phyloP scores from a whole-genome alignment of 441 rosid genomes.

The Erodium moschatum region DNA sequence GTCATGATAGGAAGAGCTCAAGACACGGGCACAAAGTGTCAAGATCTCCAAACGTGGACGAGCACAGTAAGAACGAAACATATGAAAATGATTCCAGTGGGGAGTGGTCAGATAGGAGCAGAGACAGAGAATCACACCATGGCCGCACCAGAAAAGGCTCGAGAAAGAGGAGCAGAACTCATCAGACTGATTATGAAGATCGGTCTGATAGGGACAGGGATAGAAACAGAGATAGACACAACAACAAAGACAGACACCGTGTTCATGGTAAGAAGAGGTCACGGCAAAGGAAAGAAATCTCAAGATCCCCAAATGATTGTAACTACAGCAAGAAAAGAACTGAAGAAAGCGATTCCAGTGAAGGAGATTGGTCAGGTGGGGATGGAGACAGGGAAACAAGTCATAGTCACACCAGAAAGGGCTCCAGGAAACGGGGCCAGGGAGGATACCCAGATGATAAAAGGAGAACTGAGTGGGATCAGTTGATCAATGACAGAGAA shows the following conservation, averaged over 20 bases:
- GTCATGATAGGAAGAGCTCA: constrained; percentile 24
- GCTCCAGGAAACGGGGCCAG: not conserved
- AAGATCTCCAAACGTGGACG: constrained; percentile 9
- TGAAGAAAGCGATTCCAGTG: constrained; percentile 4
- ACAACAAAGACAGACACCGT: not conserved
- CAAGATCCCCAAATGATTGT: constrained; percentile 21
- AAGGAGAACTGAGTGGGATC: constrained; percentile 8
- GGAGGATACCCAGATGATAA: not conserved
- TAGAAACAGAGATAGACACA: not conserved
- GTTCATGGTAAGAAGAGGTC: constrained; percentile 11
- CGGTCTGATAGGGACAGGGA: not conserved
- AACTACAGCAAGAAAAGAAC: constrained; percentile 18
- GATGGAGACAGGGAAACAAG: not conserved
- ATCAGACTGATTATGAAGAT: not conserved
- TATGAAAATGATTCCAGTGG: constrained; percentile 13
- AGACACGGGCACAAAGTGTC: constrained; percentile 17
- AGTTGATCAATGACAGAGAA: constrained; percentile 19
- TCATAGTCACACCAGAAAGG: not conserved
- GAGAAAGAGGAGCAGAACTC: constrained; percentile 3
- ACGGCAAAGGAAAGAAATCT: constrained; percentile 21
- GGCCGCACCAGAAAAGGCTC: constrained; percentile 14
- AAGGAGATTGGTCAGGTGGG: constrained; percentile 14
- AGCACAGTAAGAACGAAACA: constrained; percentile 17
- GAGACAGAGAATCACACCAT: constrained; percentile 18
- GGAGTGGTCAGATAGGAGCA: constrained; percentile 21